Base-by-base conservation (phyloP, 176 grass and related monocot genomes). In the Paspalum notatum region DNA sequence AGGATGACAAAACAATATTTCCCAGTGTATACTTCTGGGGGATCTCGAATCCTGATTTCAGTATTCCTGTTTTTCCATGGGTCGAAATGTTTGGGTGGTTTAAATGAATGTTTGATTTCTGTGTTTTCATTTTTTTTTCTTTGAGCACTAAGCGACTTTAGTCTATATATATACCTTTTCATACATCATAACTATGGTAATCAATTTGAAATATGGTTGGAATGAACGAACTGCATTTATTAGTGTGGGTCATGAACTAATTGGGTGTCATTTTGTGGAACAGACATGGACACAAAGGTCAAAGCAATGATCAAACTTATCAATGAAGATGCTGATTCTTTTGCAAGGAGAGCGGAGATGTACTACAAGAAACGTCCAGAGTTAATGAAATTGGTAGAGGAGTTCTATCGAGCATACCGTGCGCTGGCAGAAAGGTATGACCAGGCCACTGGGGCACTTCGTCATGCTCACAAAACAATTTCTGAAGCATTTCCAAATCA, bases 291-390 rank as follows among this genome's bases (percentile, higher is more conserved):
- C 85, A 76, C 79, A 50, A 96, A 93, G 66, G 85, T 99, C 66
- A 99, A 93, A 84, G 42, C 90, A 76, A 99, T 93, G 86, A 99
- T 99, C 86, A 93, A 93, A 83, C 93, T 99, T 68, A 71, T 99
- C 82, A 94, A 99, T 86, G 97, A 91, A 86, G 97, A 91, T 80
- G 97, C 90, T 53, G 97, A 96, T 87, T 99, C 97, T 60, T 99
- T 99, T 90, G 97, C 97, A 80, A 89, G 87, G 51, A 87, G 86
- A 82, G 97, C 97, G 5, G 97, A 99, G 62, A 99, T 95, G 97
- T 99, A 99, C 84, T 99, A 99, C 43, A 99, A 99, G 82, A 92
- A 99, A 83, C 92, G 97, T 13, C 97, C 96, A 44, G 93, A 90
- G 77, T 85, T 99, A 62, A 90, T 90, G 93, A 99, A 96, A 82